phyloP scores from a whole-genome alignment of 441 rosid species.

The Macaranga tanarius region DNA sequence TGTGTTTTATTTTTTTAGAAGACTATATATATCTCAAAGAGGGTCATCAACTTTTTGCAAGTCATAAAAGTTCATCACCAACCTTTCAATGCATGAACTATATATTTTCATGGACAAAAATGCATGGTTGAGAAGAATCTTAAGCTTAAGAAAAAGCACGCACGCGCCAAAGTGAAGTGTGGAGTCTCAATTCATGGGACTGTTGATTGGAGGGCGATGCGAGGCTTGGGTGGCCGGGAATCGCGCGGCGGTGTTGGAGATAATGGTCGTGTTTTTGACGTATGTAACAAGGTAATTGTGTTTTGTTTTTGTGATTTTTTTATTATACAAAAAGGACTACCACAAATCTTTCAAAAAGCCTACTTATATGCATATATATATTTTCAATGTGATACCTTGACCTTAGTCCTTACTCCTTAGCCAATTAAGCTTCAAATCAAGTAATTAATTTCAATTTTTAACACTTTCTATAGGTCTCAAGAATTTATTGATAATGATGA shows the following conservation, averaged over 20 bases:
- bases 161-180: no score
- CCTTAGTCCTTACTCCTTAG: no score
- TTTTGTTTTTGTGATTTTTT: not conserved
- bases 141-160: no score
- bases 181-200: no score
- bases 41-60: not conserved
- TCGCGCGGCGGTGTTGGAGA: constrained; percentile 47
- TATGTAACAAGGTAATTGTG: constrained; percentile 21
- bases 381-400: constrained; percentile 15
- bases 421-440: constrained; percentile 13
- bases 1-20: no score
- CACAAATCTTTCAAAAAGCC: constrained; percentile 14
- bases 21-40: not conserved
- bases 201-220: constrained; percentile 10
- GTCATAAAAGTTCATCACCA: not conserved
- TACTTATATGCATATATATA: not conserved
- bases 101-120: no score
- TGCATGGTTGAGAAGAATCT: no score
- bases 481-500: constrained; percentile 2
- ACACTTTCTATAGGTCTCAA: no score
- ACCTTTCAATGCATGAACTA: not conserved
- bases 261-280: constrained; percentile 16
- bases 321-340: not conserved
- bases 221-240: constrained; percentile 37
- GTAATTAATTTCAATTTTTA: not conserved